Evolutionary conservation across 768 basidiomycete species (phyloP).

Genomic region (Pholiota microspora): DNA sequence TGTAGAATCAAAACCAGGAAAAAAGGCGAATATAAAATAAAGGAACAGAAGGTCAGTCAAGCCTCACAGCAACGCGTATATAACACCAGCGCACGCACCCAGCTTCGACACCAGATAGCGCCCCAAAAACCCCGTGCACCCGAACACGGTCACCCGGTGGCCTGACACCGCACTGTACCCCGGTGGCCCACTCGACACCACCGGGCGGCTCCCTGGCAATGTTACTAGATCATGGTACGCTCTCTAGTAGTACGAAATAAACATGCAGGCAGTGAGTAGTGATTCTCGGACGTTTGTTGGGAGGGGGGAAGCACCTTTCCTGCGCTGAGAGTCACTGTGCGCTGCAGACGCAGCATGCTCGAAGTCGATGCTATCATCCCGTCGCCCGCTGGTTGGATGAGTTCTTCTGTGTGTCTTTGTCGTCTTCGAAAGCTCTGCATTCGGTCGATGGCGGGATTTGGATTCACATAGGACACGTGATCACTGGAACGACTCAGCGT

Average conservation of each 20-base stretch:
- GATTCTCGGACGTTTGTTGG: background rate
- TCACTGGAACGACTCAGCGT: background rate
- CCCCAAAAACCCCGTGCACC: constrained; percentile 93
- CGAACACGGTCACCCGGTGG: constrained; percentile 95
- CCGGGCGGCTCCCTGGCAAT: constrained; percentile 58
- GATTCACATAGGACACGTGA: constrained; percentile 33
- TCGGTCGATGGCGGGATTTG: constrained; percentile 41
- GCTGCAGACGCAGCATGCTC: constrained; percentile 51
- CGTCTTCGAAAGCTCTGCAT: constrained; percentile 24
- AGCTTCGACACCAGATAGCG: constrained; percentile 93
- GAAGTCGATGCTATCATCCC: constrained; percentile 45
- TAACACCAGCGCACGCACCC: constrained; percentile 42
- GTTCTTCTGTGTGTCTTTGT: constrained; percentile 14
- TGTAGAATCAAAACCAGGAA: constrained; percentile 11
- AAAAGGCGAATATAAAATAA: background rate
- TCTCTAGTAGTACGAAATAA: constrained; percentile 46
- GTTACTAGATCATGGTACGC: constrained; percentile 71
- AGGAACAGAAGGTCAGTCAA: constrained; percentile 2
- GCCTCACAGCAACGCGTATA: background rate
- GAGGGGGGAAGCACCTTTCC: constrained; percentile 39
- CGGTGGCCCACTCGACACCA: constrained; percentile 74
- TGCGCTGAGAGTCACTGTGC: constrained; percentile 43
- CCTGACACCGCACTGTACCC: constrained; percentile 89
- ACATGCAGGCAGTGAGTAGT: too few species aligned
- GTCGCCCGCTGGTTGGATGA: constrained; percentile 21